Base-by-base conservation (phyloP, 2,329 filamentous ascomycete species). In the Cercospora janseana region DNA sequence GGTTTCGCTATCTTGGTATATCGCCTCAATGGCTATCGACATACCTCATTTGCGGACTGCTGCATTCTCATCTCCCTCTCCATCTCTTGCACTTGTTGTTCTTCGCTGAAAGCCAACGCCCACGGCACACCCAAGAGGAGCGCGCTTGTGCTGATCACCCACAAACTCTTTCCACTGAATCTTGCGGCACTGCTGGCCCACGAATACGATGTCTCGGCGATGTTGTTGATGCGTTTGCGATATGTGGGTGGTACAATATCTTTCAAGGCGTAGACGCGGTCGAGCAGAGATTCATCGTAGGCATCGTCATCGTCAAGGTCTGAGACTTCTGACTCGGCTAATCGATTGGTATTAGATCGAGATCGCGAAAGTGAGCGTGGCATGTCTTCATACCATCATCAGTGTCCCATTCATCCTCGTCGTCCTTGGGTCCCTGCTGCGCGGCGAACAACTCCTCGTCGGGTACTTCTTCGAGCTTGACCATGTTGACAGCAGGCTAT, bases 1-100 rank as follows among this genome's bases (percentile, higher is more conserved):
- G 16, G 2, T 24, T 24, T 21, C 20, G 6, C 12, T 18, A 9
- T 24, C 24, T 32, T 18, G 44, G 2, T 27, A 15, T 20, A 9
- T 10, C 10, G 8, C 6, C n/a, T 26, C 29, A 44, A 37, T 6
- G 9, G 4, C 10, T 20, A 10, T 31, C 9, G 10, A 72, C 76
- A 63, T 65, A 85, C 82, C 77, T 95, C 88, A 67, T 87, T 85
- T 57, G 89, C 89, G 66, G 87, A 82, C 80, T 95, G 88, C 71
- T 93, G 87, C 88, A 95, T 93, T 72, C 87, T 85, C 81, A 91
- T 90, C 77, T 96, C 92, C 72, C 90, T 84, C 82, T 98, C 93
- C 89, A 96, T 94, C 77, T 95, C 92, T 59, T 92, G 79, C 70
- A 95, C 83, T 77, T 95, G 88, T 79, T 96, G 90, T 78, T 98